Percentiles rank a stretch among this genome's conserved stretches.
Conservation (phyloP, 1,284 basidiomycete species). For the Caloboletus firmus region DNA sequence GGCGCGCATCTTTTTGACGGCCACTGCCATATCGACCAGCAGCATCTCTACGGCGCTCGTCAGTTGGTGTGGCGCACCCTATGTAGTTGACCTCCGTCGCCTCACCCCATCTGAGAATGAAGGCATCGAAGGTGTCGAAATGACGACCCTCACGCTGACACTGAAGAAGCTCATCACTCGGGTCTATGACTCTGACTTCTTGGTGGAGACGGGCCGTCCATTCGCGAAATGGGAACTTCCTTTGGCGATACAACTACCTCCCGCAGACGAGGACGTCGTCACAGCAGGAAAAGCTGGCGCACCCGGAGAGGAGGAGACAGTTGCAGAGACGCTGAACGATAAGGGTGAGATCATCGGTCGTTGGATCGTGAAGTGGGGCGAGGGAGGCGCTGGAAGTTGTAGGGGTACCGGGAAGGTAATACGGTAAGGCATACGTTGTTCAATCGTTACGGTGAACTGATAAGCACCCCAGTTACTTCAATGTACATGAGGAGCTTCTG, state of each 20-base stretch:
- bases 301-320: slow-evolving; percentile 65
- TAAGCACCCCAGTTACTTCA: slow-evolving; percentile 59
- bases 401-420: slow-evolving; percentile 57
- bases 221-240: slow-evolving; percentile 84
- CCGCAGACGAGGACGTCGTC: slow-evolving; percentile 38
- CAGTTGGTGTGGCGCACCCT: slow-evolving; percentile 65
- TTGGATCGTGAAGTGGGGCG: slow-evolving; percentile 77
- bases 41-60: slow-evolving; percentile 74
- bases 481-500: slow-evolving; percentile 81
- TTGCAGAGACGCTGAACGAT: slow-evolving; percentile 70
- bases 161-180: slow-evolving; percentile 61
- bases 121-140: slow-evolving; percentile 58
- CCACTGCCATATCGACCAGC: slow-evolving; percentile 70
- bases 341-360: slow-evolving; percentile 67
- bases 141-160: slow-evolving; percentile 67
- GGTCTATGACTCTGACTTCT: slow-evolving; percentile 73
- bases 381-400: slow-evolving; percentile 61
- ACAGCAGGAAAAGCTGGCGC: slow-evolving; percentile 36
- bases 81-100: slow-evolving; percentile 48
- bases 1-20: slow-evolving; percentile 69
- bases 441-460: background rate
- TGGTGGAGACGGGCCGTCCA: slow-evolving; percentile 67
- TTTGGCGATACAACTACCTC: slow-evolving; percentile 48
- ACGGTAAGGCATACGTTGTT: slow-evolving; percentile 46
- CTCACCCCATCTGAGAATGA: slow-evolving; percentile 42